Evolutionary conservation across 2,329 filamentous ascomycete genomes (phyloP), one percentile per base, ranked within the genome.

Genomic region (Trichoderma polysporum): DNA sequence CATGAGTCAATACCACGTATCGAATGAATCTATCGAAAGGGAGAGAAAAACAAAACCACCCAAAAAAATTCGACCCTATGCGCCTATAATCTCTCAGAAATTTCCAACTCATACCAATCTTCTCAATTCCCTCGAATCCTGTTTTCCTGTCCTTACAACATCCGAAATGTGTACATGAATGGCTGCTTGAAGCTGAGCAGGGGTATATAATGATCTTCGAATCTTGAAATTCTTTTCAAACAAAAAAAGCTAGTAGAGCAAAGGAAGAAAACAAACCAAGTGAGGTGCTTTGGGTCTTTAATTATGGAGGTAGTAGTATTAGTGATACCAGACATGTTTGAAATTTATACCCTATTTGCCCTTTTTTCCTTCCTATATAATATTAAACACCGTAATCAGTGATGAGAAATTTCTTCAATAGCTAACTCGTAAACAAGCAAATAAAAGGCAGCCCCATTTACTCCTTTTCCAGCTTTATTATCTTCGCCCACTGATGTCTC

Each of bases 401-500:
- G 22, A 12, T 3, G 0, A 25, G 4, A 22, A 29, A 2, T 9
- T 19, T 17, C n/a, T 9, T 17, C 17, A 15, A 39, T 19, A 29
- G 6, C 1, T 1, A 33, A 31, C 2, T 45, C 15, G 41, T 22
- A 27, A 47, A 35, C 9, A 27, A 39, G n/a, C 8, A 29, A 19
- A 49, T 37, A 39, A 29, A 62, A 33, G n/a, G n/a, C 12, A 41
- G 41, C 45, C 54, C 6, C 17, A 29, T 35, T 62, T 15, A 56
- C 22, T 62, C 47, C 5, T 67, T 17, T 17, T 63, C 29, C 37
- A 54, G 27, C 41, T 70, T 70, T 7, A 76, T 57, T 58, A 75
- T 73, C n/a, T 71, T 78, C 75, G 87, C 89, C 93, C 89, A 93
- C 72, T 86, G 81, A 29, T 75, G 76, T 72, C 93, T 83, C 80